Evolutionary conservation across 2,329 filamentous ascomycete genomes (phyloP).

Genomic region (Ceratocystis colombiana): DNA sequence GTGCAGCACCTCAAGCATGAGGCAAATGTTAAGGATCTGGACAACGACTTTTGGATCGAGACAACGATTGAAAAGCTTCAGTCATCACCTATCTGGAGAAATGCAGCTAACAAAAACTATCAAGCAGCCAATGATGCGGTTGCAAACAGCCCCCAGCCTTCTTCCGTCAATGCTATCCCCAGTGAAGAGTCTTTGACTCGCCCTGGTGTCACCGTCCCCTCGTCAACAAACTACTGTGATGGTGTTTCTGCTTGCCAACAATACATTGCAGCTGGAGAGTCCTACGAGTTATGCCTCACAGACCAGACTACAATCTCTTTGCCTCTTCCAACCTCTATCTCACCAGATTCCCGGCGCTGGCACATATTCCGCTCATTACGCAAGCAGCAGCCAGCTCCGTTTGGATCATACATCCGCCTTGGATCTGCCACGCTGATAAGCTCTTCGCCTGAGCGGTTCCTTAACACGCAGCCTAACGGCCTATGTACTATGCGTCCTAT

Average conservation of each 20-base stretch:
- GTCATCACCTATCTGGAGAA: constrained; percentile 30
- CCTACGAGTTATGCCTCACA: constrained; percentile 78
- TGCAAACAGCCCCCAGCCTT: neutral
- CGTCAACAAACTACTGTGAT: constrained; percentile 47
- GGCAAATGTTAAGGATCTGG: constrained; percentile 28
- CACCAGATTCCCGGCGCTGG: constrained; percentile 44
- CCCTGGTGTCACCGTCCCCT: constrained; percentile 34
- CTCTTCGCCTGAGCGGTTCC: constrained; percentile 81
- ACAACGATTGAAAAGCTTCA: constrained; percentile 12
- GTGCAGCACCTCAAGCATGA: constrained; percentile 53
- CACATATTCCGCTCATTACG: constrained; percentile 61
- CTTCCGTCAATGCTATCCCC: neutral
- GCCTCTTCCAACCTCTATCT: constrained; percentile 31
- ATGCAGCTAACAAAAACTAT: neutral
- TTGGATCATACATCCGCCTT: constrained; percentile 71
- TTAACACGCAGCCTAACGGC: constrained; percentile 47
- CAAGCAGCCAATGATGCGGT: neutral
- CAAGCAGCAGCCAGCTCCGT: constrained; percentile 66
- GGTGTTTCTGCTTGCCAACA: constrained; percentile 61
- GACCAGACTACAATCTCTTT: constrained; percentile 57
- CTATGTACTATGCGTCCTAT: constrained; percentile 77
- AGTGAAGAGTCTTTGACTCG: constrained; percentile 9
- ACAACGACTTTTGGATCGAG: constrained; percentile 11
- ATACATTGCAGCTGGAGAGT: constrained; percentile 64
- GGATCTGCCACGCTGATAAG: constrained; percentile 61